Base-by-base conservation (phyloP, 192 early-diverging fungal species). In the Lunasporangiospora selenospora region DNA sequence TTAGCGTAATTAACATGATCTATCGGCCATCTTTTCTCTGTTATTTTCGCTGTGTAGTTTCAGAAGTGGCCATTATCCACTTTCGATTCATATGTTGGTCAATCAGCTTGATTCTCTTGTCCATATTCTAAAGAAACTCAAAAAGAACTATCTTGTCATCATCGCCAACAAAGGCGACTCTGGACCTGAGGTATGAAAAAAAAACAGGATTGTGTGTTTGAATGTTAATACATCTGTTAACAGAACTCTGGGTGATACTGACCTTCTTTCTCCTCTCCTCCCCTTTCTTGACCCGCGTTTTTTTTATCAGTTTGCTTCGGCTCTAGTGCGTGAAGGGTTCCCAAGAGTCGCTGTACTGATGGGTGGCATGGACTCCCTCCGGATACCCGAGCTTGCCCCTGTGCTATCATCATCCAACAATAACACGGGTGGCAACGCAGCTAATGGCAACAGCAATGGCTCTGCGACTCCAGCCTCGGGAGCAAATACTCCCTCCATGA, bases 81-180 rank as follows among this genome's bases (percentile, higher is more conserved):
- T 76, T 12, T 81, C 83, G 10, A 75, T 87, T 26, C 82, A 84
- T 40, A 77, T 87, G 36, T 61, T 77, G 30, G 59, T 70, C 4
- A 7, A 48, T 13, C 83, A 84, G 16, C 40, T 87, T 31, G 55
- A 75, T 0, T 65, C 60, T n/a, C 62, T 81, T 43, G 53, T 79
- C 1, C 53, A 58, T 9, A 75, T 80, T 21, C 46, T 87, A 3
- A 65, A 54, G 42, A 82, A 80, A 42, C 58, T 84, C 30, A 81
- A 83, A 40, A 77, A 77, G 49, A 87, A 81, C 30, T 83, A 84
- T 52, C 76, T 84, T 37, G 54, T 84, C 1, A 81, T 87, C 7
- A 62, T 87, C 18, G 71, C 77, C 6, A 71, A 81, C 15, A 21
- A 67, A 36, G 78, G 79, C 6, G 65, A 69, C 12, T 53, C 60